Base-by-base conservation (phyloP, 192 early-diverging fungal genomes). In the Chytriomyces sp. region DNA sequence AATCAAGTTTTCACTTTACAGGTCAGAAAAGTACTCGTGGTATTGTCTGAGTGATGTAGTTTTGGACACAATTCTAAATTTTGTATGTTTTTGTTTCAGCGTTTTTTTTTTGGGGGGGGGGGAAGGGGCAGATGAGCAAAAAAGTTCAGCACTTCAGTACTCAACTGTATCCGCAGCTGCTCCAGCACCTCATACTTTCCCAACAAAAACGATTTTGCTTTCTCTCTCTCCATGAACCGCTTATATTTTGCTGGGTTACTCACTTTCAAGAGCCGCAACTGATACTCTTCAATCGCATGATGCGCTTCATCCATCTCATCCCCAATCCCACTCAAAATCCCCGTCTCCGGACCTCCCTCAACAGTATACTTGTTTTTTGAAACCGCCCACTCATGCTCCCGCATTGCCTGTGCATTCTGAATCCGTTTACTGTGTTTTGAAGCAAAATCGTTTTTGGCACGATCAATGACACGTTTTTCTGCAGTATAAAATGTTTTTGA, bases 241-340 rank as follows among this genome's bases (percentile, higher is more conserved):
- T 78, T 78, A 65, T 65, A 78, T 43, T 78, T 78, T 64, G n/a
- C 59, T 5, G 77, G 69, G 50, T 78, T 78, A 10, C 45, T 46
- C 4, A 70, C 69, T 57, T 78, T 78, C 61, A 72, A 11, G 1
- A 73, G 45, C 18, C 72, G 18, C 2, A 73, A 8, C 43, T 73
- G 45, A 73, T 61, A 9, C 26, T 73, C 60, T 61, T 73, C 57
- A 9, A 73, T 23, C 3, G 10, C 53, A 57, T n/a, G 16, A 5
- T 57, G 13, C 20, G 13, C 20, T 20, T 57, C 53, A 20, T 57
- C 53, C 53, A n/a, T 57, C 43, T 73, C 72, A 45, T 73, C 72
- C 28, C 45, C 61, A 18, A 20, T 28, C 3, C 26, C 45, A n/a
- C 26, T 48, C 8, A 73, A 62, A 7, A 35, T 43, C 0, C 26